A percentile compares a stretch with the other conserved stretches of the same genome.
phyloP scores from a whole-genome alignment of 768 basidiomycete species.

The Tephrocybe rancida region DNA sequence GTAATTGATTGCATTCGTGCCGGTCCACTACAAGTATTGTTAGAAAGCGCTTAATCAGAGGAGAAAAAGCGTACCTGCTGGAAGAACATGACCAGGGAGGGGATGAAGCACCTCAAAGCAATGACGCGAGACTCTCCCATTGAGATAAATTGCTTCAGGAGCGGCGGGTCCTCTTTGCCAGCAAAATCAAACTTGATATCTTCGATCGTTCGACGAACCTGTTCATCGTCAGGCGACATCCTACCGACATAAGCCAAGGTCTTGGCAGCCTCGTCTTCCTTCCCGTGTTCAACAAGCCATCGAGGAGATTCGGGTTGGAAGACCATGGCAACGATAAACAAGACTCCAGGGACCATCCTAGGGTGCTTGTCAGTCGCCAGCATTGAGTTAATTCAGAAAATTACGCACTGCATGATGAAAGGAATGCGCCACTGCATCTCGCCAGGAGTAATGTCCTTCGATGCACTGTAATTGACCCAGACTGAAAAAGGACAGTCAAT shows the following conservation, averaged over 20 bases:
- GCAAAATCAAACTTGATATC: constrained; percentile 52
- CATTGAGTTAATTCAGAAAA: not conserved
- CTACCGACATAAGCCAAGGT: constrained; percentile 39
- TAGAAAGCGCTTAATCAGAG: not conserved
- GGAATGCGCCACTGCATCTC: constrained; percentile 57
- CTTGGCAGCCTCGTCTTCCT: constrained; percentile 40
- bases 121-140: constrained; percentile 47
- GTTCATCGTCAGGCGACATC: constrained; percentile 31
- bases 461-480: constrained; percentile 51
- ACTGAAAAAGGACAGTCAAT: constrained; percentile 24
- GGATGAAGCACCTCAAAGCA: constrained; percentile 46
- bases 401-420: constrained; percentile 44
- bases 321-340: constrained; percentile 48
- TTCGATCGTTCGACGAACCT: constrained; percentile 37
- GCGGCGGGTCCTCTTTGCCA: constrained; percentile 37
- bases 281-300: constrained; percentile 52
- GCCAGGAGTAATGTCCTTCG: constrained; percentile 35
- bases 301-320: constrained; percentile 59
- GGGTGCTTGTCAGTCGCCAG: not conserved
- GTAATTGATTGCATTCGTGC: constrained; percentile 59
- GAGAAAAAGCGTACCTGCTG: constrained; percentile 25
- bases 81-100: constrained; percentile 49
- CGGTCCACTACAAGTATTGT: constrained; percentile 43
- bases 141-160: constrained; percentile 36
- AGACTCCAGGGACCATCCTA: constrained; percentile 49